These are phyloP conservation scores for Eimeria praecox DNA, from an alignment of 169 alveolate genomes.

Conservation along the genomic window DNA sequence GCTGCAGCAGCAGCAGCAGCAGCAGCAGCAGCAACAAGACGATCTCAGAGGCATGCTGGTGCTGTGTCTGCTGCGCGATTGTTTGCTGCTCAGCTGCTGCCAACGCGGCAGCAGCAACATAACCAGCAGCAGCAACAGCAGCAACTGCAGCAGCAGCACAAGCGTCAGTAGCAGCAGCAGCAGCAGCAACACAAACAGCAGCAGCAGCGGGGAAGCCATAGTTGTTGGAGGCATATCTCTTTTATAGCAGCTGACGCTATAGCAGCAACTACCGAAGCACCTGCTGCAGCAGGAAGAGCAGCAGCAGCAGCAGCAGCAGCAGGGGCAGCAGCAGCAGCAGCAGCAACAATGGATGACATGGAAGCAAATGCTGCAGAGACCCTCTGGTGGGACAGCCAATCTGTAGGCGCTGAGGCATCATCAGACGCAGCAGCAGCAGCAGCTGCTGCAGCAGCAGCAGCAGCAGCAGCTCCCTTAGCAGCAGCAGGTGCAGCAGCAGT, in stretches of 20 bases:
- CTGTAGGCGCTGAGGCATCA: neutral
- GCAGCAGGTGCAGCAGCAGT: constrained; percentile 39
- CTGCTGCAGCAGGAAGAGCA: neutral
- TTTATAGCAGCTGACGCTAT: neutral
- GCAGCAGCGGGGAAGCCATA: neutral
- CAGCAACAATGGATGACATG: neutral
- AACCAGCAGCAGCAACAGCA: constrained; percentile 27
- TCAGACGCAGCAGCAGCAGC: neutral
- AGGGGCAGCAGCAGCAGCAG: constrained; percentile 22
- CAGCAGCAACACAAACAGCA: neutral
- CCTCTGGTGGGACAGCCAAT: neutral
- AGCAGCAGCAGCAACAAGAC: constrained; percentile 20
- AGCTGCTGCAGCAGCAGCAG: constrained; percentile 20
- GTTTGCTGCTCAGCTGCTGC: constrained; percentile 27
- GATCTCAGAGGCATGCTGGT: neutral
- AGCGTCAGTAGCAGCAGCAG: neutral
- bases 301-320: neutral
- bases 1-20: constrained; percentile 32
- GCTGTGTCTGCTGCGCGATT: constrained; percentile 22
- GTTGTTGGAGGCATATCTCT: no score
- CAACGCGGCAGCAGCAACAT: constrained; percentile 17
- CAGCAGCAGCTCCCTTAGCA: neutral
- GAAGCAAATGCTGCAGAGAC: neutral
- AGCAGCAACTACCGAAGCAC: neutral
- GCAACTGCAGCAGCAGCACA: neutral